Evolutionary conservation across 1,284 basidiomycete species (phyloP), one percentile per base, ranked within the genome.

Genomic region (Leccinum insigne): DNA sequence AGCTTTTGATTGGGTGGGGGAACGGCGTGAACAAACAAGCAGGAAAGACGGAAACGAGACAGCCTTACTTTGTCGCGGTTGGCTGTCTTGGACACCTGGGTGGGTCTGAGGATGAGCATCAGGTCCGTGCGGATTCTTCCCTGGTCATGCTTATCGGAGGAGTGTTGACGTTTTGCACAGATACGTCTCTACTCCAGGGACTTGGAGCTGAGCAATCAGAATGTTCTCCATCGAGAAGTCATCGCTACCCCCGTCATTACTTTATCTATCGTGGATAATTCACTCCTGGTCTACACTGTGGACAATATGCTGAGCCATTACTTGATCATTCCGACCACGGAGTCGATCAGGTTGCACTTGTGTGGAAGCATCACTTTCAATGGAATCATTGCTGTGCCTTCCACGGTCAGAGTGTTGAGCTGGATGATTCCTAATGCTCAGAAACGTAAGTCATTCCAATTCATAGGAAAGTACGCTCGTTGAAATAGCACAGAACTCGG

Each of bases 371-470:
- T 99, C 73, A 93, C 91, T 14, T 99, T 99, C 73, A 87, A 88
- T 64, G 98, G 97, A 1, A 92, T 99, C 58, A 93, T 99, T 58
- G 87, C 89, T 21, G 88, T 90, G 13, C 96, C 98, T 1, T 86
- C 84, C 29, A 86, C 94, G 9, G 97, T 99, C 1, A 82, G 96
- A 68, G 94, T 94, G 62, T 80, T 99, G 74, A 98, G 96, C 77
- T 99, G 98, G 98, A 92, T 99, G 86, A 93, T 99, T 60, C 97
- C 98, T 0, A 85, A 85, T 66, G 89, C 91, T 9, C 96, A 99
- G 75, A 98, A 97, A 79, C 90, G 95, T 95, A 73, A 73, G 90
- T 81, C 64, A 13, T 14, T 10, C 21, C 18, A 6, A 44, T 14
- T 59, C 29, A 54, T 18, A 11, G 18, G 44, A 42, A 35, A 61